phyloP scores from a whole-genome alignment of 345 rosid genomes.

The Passiflora organensis region DNA sequence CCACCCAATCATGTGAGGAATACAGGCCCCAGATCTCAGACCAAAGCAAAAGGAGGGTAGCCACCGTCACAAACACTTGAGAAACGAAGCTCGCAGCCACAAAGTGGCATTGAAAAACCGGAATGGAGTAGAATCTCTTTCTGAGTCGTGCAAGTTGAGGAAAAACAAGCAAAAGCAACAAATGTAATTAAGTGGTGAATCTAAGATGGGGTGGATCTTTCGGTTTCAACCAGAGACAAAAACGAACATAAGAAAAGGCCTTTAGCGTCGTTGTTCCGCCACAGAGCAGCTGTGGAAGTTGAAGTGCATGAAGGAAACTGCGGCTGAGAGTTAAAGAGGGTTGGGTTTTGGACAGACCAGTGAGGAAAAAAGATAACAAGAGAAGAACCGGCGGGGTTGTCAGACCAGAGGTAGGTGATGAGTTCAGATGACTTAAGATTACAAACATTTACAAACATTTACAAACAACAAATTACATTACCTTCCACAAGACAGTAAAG shows the following conservation, averaged over 20 bases:
- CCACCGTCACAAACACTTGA: slow-evolving; percentile 4
- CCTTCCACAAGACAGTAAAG: slow-evolving; percentile 3
- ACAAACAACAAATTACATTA: not conserved
- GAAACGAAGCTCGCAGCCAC: slow-evolving; percentile 16
- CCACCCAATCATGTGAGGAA: slow-evolving; percentile 14
- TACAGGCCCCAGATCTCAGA: slow-evolving; percentile 46
- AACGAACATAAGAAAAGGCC: slow-evolving; percentile 25
- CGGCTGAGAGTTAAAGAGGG: slow-evolving; percentile 4
- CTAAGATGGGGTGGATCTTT: slow-evolving; percentile 71
- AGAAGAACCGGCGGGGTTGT: slow-evolving; percentile 55
- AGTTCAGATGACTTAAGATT: slow-evolving; percentile 26
- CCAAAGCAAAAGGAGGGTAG: slow-evolving; percentile 7
- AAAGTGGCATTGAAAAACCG: too few species aligned
- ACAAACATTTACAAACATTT: too few species aligned
- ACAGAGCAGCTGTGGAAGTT: not conserved
- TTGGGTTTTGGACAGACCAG: slow-evolving; percentile 1
- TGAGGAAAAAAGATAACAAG: too few species aligned
- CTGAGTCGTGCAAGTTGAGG: slow-evolving; percentile 15
- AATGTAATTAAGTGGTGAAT: slow-evolving; percentile 39
- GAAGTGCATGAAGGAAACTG: not conserved
- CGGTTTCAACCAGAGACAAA: slow-evolving; percentile 37
- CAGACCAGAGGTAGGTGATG: slow-evolving; percentile 80
- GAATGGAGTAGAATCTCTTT: slow-evolving; percentile 27
- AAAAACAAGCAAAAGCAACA: not conserved
- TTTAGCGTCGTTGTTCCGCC: not conserved